Evolutionary conservation across 108 stramenopile species (phyloP).

Genomic region (Craspedostauros australis): DNA sequence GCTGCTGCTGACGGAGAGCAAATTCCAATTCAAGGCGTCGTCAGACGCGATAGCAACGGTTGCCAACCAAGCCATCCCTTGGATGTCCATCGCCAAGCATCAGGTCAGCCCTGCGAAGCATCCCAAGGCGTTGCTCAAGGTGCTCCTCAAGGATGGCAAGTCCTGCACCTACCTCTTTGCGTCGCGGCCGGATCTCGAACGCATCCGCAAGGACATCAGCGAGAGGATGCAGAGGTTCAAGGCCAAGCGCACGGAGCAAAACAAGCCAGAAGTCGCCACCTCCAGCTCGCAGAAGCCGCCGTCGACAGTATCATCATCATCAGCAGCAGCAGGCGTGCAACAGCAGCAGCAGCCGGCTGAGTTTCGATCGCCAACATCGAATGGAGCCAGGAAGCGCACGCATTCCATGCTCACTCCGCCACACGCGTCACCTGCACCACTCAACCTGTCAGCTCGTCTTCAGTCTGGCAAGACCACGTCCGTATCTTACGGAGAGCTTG

Average conservation of each 20-base stretch:
- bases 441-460: too few relatives aligned
- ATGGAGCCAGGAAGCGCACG: too few relatives aligned
- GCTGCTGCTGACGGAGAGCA: conserved; percentile 19
- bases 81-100: conserved; percentile 67
- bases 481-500: conserved; percentile 48
- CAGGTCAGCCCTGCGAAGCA: conserved; percentile 78
- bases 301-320: conserved; percentile 3
- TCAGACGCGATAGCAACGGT: neutral
- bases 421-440: neutral
- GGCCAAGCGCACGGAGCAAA: neutral
- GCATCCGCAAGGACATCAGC: conserved; percentile 59
- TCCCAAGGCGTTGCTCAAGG: conserved; percentile 69
- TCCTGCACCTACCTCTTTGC: conserved; percentile 62
- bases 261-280: neutral
- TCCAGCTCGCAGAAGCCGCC: neutral
- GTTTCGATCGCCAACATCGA: too few relatives aligned
- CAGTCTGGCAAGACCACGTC: conserved; percentile 21
- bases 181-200: conserved; percentile 51
- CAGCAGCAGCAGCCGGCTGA: conserved; percentile 20
- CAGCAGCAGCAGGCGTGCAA: neutral
- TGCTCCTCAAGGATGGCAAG: conserved; percentile 32
- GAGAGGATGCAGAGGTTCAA: conserved; percentile 21
- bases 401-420: neutral
- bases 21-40: conserved; percentile 19
- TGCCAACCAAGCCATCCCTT: conserved; percentile 18